Evolutionary conservation across 2,329 filamentous ascomycete genomes (phyloP), one percentile per base, ranked within the genome.

Genomic region (Cladosporium cucumerinum): DNA sequence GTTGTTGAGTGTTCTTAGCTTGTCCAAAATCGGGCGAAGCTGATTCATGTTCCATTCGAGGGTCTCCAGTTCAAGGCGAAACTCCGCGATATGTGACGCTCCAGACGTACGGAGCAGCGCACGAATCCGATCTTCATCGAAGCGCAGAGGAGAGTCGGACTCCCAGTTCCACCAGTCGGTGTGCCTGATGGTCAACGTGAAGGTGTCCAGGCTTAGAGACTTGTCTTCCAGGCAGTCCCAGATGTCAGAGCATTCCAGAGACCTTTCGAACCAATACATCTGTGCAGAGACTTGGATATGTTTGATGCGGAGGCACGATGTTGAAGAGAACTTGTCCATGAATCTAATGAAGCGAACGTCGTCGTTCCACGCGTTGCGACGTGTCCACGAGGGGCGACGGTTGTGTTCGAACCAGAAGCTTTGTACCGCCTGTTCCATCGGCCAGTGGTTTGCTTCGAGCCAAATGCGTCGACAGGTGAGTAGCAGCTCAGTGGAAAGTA

Each of bases 381-480:
- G n/a, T 8, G 39, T 46, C 51, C 51, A 52, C 5, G 49, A 18
- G 14, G 49, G 49, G 14, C 65, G 64, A 6, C 66, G 62, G 12
- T 68, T 64, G 6, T 60, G 57, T 34, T 62, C 46, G n/a, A 70
- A 71, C 67, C 73, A 76, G 67, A 75, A 73, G 12, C 67, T 67
- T 51, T 75, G 72, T 52, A 74, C 72, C 8, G 71, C 71, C 63
- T 74, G 71, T 43, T 68, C 57, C 51, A 76, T 68, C 2, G 74
- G 76, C 10, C 77, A 64, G 2, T 64, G 63, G 46, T 72, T 68
- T 2, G 73, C 69, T 64, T 79, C 78, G 14, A 77, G 69, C 66
- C 76, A 79, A 21, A 73, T 68, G 21, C 73, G 71, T 51, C 75
- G 72, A 65, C 78, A 79, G 2, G 78, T 78, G 3, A 69, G 69